phyloP scores from a whole-genome alignment of 345 rosid genomes.

The rapeseed (Brassica napus) region Da-Ae NC_063451.1:38258501-38259000 shows the following conservation, averaged over 20 bases:
- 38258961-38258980: constrained; percentile 77
- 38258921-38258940: constrained; percentile 62
- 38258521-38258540: constrained; percentile 79
- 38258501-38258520: constrained; percentile 72
- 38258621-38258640: constrained; percentile 75
- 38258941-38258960: constrained; percentile 77
- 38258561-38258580: constrained; percentile 64
- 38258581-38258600: constrained; percentile 59
- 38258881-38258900: constrained; percentile 68
- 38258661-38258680: constrained; percentile 65
- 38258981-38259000: constrained; percentile 85
- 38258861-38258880: constrained; percentile 79
- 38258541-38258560: constrained; percentile 82
- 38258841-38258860: constrained; percentile 67
- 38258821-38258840: constrained; percentile 90
- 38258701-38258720: constrained; percentile 85
- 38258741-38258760: constrained; percentile 74
- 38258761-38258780: constrained; percentile 85
- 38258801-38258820: constrained; percentile 77
- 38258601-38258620: constrained; percentile 79
- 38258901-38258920: constrained; percentile 79
- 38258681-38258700: constrained; percentile 84
- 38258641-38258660: constrained; percentile 75
- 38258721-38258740: constrained; percentile 66
- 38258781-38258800: constrained; percentile 73